Base-by-base conservation (phyloP, 345 rosid species). In the Brassica juncea region DNA sequence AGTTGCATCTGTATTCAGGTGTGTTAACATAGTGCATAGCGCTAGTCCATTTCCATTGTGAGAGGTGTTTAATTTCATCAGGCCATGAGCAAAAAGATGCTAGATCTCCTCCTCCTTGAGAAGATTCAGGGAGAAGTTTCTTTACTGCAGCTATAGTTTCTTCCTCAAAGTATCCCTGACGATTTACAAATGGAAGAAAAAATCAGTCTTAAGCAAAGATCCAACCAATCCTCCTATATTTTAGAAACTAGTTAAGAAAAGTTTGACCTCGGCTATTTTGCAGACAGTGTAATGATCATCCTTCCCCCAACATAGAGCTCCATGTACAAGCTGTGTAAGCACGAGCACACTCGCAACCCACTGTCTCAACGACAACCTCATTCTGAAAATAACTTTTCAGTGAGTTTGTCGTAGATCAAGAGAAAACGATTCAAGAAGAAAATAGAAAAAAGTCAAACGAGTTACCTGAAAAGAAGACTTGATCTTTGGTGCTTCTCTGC, bases 21-120 rank as follows among this genome's bases (percentile, higher is more conserved):
- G 98, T 91, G 82, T 92, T 91, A 58, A 86, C 74, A 71, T 85
- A 94, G 86, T 94, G 98, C 66, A 94, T 73, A 68, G 83, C 74
- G 71, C 90, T 86, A 79, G 89, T 89, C 97, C 97, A 94, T 68
- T 73, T 84, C 86, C 84, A 88, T 55, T 83, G 88, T 2, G 75
- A 84, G 62, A 71, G 21, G 28, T 63, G 49, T 42, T 89, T 86
- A 42, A 94, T 72, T 35, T 88, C 85, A 86, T 92, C 98, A 10
- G 98, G 55, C 97, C 97, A 94, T 6, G 98, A 84, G 82, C 97
- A 94, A 60, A 94, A 84, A 32, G 86, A 58, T 62, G 97, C 96
- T 66, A 94, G 88, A 73, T 92, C 19, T 49, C 54, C 54, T 14
- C 6, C 93, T 21, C 94, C 98, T 15, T 84, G 84, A 27, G 92